A percentile compares a stretch with the other conserved stretches of the same genome.
Conservation (phyloP, 192 early-diverging fungal species). For the Backusella morwellensis region DNA sequence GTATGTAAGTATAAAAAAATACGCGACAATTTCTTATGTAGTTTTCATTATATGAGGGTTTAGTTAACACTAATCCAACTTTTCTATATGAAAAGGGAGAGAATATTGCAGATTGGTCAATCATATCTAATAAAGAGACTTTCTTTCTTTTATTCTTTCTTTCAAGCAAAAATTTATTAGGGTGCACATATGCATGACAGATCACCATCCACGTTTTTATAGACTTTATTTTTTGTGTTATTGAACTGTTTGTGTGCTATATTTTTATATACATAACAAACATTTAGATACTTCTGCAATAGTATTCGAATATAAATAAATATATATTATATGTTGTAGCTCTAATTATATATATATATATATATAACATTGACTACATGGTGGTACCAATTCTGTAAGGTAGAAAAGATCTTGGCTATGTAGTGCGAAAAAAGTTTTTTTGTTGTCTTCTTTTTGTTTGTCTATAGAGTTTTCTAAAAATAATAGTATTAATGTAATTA, state of each 20-base stretch:
- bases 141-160: conserved; percentile 1
- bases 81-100: neutral
- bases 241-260: neutral
- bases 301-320: neutral
- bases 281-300: neutral
- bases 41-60: neutral
- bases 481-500: neutral
- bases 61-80: neutral
- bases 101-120: neutral
- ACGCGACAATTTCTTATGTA: neutral
- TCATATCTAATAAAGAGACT: neutral
- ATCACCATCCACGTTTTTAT: neutral
- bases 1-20: neutral
- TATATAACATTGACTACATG: neutral
- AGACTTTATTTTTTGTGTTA: neutral
- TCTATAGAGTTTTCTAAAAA: neutral
- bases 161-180: neutral
- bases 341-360: neutral
- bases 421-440: neutral
- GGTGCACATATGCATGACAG: neutral
- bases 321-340: neutral
- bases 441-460: too few species aligned
- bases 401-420: neutral
- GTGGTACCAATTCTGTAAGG: neutral
- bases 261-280: neutral